Evolutionary conservation across 305 asterid genomes (phyloP).

Genomic region (Fraxinus sp.): DNA sequence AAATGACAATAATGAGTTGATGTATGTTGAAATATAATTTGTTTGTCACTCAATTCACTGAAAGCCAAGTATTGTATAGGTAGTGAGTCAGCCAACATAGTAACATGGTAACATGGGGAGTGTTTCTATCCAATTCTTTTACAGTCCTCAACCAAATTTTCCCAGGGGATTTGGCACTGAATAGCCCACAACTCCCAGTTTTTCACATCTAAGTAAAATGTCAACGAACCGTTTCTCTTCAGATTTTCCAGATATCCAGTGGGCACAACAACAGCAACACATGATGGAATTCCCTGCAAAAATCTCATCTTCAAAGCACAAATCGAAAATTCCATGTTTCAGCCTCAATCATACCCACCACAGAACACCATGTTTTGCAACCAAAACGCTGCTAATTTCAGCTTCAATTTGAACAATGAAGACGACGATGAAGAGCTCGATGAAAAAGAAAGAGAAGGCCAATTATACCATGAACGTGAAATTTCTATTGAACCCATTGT

Average conservation of each 20-base stretch:
- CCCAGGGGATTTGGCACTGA: neutral
- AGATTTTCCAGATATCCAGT: conserved; percentile 32
- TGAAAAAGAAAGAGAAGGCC: conserved; percentile 12
- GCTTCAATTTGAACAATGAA: conserved; percentile 40
- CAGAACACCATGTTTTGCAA: neutral
- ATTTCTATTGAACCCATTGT: too few relatives aligned
- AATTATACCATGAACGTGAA: neutral
- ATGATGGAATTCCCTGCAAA: conserved; percentile 24
- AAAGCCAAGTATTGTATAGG: conserved; percentile 18
- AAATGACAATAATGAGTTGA: neutral
- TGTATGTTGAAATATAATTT: too few relatives aligned
- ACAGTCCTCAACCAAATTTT: neutral
- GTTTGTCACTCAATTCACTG: neutral
- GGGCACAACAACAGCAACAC: conserved; percentile 32
- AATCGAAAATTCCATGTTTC: neutral
- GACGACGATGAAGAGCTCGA: conserved; percentile 27
- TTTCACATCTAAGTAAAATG: conserved; percentile 19
- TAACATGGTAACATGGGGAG: conserved; percentile 26
- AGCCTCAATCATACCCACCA: neutral
- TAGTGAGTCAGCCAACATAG: conserved; percentile 45
- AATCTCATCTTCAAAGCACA: conserved; percentile 18
- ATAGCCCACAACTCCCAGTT: neutral
- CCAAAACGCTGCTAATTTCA: neutral
- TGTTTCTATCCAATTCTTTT: conserved; percentile 25
- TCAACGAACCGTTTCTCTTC: conserved; percentile 37